Conservation (phyloP, 2,329 filamentous ascomycete species). For the Bretziella fagacearum region DNA sequence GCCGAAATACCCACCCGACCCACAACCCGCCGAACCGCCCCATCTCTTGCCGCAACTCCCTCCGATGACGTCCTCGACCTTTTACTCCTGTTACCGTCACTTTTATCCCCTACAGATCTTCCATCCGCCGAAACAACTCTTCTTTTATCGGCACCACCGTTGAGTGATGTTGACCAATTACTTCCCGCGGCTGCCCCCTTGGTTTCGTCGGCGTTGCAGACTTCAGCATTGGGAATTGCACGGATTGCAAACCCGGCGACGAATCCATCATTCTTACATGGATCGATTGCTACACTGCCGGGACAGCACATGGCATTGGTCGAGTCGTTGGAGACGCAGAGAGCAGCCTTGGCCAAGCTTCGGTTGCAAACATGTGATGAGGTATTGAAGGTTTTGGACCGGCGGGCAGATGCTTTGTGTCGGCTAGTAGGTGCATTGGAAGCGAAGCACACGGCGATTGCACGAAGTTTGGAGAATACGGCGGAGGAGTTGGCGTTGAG, state of each 20-base stretch:
- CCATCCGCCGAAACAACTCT: conserved; percentile 24
- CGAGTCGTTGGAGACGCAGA: conserved; percentile 20
- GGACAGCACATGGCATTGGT: conserved; percentile 24
- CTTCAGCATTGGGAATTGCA: conserved; percentile 31
- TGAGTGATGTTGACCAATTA: conserved; percentile 30
- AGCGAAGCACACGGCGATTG: conserved; percentile 36
- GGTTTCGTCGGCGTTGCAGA: conserved; percentile 33
- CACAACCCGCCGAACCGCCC: conserved; percentile 15
- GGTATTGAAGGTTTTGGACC: conserved; percentile 19
- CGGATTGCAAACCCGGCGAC: conserved; percentile 28
- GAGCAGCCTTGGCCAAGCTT: conserved; percentile 22
- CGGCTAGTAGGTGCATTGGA: conserved; percentile 35
- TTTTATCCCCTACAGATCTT: conserved; percentile 24
- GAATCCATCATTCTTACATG: conserved; percentile 41
- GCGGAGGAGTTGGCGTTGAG: conserved; percentile 29
- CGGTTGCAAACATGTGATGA: conserved; percentile 24
- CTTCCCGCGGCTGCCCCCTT: conserved; percentile 32
- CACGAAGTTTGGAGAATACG: conserved; percentile 34
- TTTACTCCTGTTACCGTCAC: conserved; percentile 36
- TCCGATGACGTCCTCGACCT: conserved; percentile 20
- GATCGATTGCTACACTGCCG: conserved; percentile 34
- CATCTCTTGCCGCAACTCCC: conserved; percentile 24
- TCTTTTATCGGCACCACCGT: conserved; percentile 33
- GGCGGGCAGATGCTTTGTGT: conserved; percentile 25
- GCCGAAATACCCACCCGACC: conserved; percentile 18